Percentiles rank a stretch among this genome's conserved stretches.
These are phyloP conservation scores for Candida montana DNA, from an alignment of 805 yeast genomes.

Conservation along the genomic window DNA sequence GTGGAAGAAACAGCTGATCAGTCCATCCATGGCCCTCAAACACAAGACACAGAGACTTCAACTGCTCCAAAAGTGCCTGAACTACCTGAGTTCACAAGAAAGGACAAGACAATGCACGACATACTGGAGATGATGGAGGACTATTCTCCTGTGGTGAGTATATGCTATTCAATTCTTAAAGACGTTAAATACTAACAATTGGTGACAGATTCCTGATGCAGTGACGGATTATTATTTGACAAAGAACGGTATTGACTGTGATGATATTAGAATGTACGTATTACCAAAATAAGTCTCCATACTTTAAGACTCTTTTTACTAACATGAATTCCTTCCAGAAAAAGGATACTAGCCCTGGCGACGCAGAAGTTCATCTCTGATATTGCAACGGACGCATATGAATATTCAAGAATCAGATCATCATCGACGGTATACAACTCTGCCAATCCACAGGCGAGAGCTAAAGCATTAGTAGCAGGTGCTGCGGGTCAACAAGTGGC, in stretches of 20 bases:
- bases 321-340: conserved; percentile 2
- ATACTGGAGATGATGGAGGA: conserved; percentile 87
- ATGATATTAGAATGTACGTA: conserved; percentile 55
- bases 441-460: conserved; percentile 79
- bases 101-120: conserved; percentile 79
- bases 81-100: conserved; percentile 64
- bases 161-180: neutral
- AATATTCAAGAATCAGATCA: conserved; percentile 89
- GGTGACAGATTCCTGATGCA: conserved; percentile 72
- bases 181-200: neutral
- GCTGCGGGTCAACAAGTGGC: conserved; percentile 37
- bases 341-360: conserved; percentile 80
- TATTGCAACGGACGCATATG: conserved; percentile 94
- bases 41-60: neutral
- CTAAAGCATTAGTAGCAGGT: conserved; percentile 70
- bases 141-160: conserved; percentile 66
- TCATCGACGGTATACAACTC: conserved; percentile 80
- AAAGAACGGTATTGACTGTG: conserved; percentile 77
- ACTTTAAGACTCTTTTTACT: conserved; percentile 15
- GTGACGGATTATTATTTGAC: conserved; percentile 89
- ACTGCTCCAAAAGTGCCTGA: conserved; percentile 26
- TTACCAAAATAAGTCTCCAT: neutral
- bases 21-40: conserved; percentile 1
- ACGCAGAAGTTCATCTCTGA: conserved; percentile 94
- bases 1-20: conserved; percentile 11